Percentiles rank a stretch among this genome's conserved stretches.
Evolutionary conservation across 2,329 filamentous ascomycete genomes (phyloP).

Genomic region (Aureobasidium sp.): DNA sequence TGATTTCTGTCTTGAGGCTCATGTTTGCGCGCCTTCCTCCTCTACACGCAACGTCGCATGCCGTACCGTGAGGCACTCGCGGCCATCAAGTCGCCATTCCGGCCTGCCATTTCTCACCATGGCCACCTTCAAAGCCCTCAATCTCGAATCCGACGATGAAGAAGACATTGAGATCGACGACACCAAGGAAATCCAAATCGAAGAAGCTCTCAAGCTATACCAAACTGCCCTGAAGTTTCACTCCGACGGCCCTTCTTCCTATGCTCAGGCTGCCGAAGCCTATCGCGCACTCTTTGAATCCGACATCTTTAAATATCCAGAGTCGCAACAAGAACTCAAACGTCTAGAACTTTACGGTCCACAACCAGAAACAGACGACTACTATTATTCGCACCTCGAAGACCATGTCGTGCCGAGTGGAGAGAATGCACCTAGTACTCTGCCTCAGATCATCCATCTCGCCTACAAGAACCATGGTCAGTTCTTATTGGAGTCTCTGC

Average conservation of each 20-base stretch:
- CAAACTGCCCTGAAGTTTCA: constrained; percentile 87
- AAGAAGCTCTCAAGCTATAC: constrained; percentile 92
- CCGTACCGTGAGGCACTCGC: not conserved
- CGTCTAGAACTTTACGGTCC: constrained; percentile 53
- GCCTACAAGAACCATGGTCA: constrained; percentile 95
- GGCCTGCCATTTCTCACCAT: constrained; percentile 27
- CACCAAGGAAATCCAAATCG: constrained; percentile 92
- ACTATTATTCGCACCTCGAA: constrained; percentile 21
- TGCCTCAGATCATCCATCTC: constrained; percentile 85
- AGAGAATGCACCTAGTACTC: constrained; percentile 71
- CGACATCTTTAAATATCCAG: constrained; percentile 88
- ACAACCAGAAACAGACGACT: constrained; percentile 34
- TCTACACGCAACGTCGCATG: not conserved
- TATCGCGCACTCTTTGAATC: constrained; percentile 82
- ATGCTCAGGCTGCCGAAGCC: constrained; percentile 68
- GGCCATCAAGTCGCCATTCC: not conserved
- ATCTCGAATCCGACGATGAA: constrained; percentile 88
- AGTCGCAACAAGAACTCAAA: constrained; percentile 77
- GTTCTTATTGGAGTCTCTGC: constrained; percentile 73
- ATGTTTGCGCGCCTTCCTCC: not conserved
- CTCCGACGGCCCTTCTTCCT: constrained; percentile 72
- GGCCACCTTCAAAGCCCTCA: constrained; percentile 74
- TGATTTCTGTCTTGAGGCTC: not conserved
- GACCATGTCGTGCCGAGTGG: constrained; percentile 27
- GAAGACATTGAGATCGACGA: constrained; percentile 88